Evolutionary conservation across 2,329 filamentous ascomycete species (phyloP), one percentile per base, ranked within the genome.

Genomic region (Bisporella sp.): DNA sequence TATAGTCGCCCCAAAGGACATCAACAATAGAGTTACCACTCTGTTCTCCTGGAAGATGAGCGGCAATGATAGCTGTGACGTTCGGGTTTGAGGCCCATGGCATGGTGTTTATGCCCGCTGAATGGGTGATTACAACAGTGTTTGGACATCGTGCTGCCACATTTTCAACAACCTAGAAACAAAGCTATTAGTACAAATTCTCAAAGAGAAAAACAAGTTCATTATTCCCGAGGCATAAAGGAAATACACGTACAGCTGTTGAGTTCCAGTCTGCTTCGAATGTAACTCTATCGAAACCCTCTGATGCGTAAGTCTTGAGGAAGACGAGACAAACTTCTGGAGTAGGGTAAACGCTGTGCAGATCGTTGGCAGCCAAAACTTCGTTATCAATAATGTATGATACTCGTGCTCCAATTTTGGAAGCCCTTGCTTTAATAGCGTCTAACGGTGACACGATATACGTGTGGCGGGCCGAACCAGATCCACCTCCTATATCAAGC

Each of bases 271-370:
- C 56, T 6, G 48, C 31, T 30, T 55, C 41, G 0, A 64, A 56
- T 11, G 52, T 46, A 0, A 77, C 71, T 45, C 80, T 73, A 51
- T 88, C 75, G 54, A 76, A 85, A 1, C 84, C 85, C 66, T 95
- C 89, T 1, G 83, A 82, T 1, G 84, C 79, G 65, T 84, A 87
- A 6, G 73, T 76, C 60, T 85, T 86, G 54, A 79, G 75, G 56
- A 85, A 79, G 1, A 84, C 78, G 4, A 85, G 66, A 57, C 88
- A 93, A 8, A 88, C 73, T 54, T 90, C 77, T 2, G 75, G 73
- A 2, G n/a, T 31, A 21, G 56, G 55, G 44, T 75, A 69, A 7
- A 84, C 74, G 8, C 47, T 48, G 11, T 12, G 33, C 6, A 59
- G 49, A 29, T 64, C 46, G 28, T 47, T 43, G 0, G 49, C 59